phyloP scores from a whole-genome alignment of 768 basidiomycete genomes.

The Termitomyces sp. region DNA sequence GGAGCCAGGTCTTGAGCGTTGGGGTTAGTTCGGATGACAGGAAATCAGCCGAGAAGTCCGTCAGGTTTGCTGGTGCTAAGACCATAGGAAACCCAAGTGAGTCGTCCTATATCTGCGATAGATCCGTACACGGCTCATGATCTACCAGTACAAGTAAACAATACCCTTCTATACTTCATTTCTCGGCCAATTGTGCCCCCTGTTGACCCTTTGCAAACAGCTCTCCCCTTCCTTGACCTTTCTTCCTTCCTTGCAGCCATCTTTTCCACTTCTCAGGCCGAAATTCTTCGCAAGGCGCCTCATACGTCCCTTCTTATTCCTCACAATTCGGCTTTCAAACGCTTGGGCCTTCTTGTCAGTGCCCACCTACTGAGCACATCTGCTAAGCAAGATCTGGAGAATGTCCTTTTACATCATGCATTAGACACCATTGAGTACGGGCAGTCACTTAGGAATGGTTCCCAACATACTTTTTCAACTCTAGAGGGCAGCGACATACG shows the following conservation, averaged over 20 bases:
- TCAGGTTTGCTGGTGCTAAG: constrained; percentile 81
- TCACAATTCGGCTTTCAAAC: constrained; percentile 82
- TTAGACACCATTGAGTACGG: constrained; percentile 74
- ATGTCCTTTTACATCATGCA: constrained; percentile 85
- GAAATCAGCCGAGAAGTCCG: constrained; percentile 43
- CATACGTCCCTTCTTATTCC: constrained; percentile 84
- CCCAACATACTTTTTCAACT: constrained; percentile 70
- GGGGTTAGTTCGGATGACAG: constrained; percentile 51
- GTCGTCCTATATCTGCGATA: constrained; percentile 18
- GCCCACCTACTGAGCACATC: constrained; percentile 77
- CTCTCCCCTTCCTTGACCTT: constrained; percentile 76
- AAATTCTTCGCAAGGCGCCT: constrained; percentile 56
- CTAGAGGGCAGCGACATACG: constrained; percentile 83
- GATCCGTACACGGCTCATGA: constrained; percentile 8
- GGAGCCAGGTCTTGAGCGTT: constrained; percentile 66
- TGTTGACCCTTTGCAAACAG: constrained; percentile 71
- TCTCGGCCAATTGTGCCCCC: constrained; percentile 83
- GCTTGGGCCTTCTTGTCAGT: constrained; percentile 80
- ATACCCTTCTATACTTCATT: constrained; percentile 85
- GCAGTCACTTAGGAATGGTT: constrained; percentile 52
- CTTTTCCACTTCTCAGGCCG: constrained; percentile 81
- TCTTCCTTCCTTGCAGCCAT: constrained; percentile 89
- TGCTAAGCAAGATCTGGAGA: constrained; percentile 75
- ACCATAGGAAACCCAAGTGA: constrained; percentile 74
- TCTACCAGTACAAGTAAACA: constrained; percentile 60